These are phyloP conservation scores for Piper longum DNA, from an alignment of 164 flowering plant genomes.

Conservation along the genomic window DNA sequence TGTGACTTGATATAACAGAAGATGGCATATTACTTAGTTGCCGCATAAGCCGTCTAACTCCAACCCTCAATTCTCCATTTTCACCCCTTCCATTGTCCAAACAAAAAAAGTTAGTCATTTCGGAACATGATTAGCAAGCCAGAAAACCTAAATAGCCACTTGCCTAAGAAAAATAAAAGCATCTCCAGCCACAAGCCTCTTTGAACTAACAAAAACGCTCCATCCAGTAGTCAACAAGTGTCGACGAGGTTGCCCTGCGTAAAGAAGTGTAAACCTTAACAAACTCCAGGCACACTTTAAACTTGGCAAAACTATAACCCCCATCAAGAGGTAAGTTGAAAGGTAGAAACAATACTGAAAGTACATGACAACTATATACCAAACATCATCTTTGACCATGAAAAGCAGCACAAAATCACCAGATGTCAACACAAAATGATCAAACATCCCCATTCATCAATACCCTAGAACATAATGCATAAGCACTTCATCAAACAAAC, in stretches of 20 bases:
- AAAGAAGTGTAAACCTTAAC: neutral
- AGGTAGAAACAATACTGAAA: too few relatives aligned
- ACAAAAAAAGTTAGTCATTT: neutral
- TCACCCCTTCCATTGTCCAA: constrained; percentile 46
- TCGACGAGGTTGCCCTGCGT: constrained; percentile 83
- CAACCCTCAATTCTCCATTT: constrained; percentile 86
- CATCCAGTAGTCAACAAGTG: constrained; percentile 92
- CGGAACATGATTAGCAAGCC: neutral
- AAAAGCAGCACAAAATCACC: too few relatives aligned
- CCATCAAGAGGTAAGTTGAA: too few relatives aligned
- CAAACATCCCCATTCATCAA: too few relatives aligned
- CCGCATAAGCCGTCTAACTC: constrained; percentile 80
- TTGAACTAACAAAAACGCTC: constrained; percentile 88
- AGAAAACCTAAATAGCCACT: constrained; percentile 5
- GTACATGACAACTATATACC: too few relatives aligned
- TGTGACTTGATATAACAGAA: constrained; percentile 91
- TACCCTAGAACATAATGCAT: too few relatives aligned
- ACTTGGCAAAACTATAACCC: too few relatives aligned
- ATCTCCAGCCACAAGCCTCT: constrained; percentile 83
- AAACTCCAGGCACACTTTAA: too few relatives aligned
- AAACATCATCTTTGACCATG: too few relatives aligned
- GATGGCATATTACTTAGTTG: constrained; percentile 74
- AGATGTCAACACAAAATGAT: too few relatives aligned
- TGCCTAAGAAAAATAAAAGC: constrained; percentile 83
- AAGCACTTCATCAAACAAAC: too few relatives aligned